Conservation (phyloP, 495 filamentous ascomycete species). For the Geopyxis carbonaria region DNA sequence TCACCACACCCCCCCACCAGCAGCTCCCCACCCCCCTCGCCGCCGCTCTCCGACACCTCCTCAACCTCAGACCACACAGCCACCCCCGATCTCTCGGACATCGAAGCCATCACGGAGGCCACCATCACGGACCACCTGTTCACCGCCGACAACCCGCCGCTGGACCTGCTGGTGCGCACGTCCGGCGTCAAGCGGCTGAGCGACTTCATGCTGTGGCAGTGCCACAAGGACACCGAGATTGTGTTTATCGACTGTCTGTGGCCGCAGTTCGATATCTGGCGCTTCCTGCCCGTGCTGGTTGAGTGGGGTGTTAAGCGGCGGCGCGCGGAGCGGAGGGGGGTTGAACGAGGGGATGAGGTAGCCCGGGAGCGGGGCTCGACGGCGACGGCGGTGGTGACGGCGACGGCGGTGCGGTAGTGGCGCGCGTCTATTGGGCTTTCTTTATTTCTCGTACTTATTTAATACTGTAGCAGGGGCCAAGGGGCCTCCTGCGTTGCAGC, state of each 20-base stretch:
- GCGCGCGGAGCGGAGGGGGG: conserved; percentile 14
- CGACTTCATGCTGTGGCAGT: conserved; percentile 99
- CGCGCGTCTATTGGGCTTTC: too few species aligned
- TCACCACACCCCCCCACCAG: conserved; percentile 8
- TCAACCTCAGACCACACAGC: conserved; percentile 8
- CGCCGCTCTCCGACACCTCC: conserved; percentile 7
- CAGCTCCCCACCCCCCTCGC: conserved; percentile 9
- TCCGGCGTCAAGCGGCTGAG: conserved; percentile 81
- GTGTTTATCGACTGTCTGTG: conserved; percentile 84
- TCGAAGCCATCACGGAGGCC: conserved; percentile 69
- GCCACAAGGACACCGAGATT: conserved; percentile 77
- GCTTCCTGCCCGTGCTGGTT: conserved; percentile 77
- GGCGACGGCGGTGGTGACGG: too few species aligned
- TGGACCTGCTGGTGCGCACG: conserved; percentile 79
- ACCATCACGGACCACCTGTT: conserved; percentile 67
- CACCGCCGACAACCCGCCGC: conserved; percentile 64
- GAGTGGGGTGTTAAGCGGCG: conserved; percentile 74
- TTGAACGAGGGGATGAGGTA: too few species aligned
- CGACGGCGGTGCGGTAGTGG: too few species aligned
- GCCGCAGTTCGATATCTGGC: conserved; percentile 93
- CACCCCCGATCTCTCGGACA: conserved; percentile 35
- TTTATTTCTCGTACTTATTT: too few species aligned
- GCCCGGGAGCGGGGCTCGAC: too few species aligned
- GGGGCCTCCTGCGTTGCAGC: too few species aligned
- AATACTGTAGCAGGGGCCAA: too few species aligned